phyloP scores from a whole-genome alignment of 768 basidiomycete species.

The Termitomyces sp. region DNA sequence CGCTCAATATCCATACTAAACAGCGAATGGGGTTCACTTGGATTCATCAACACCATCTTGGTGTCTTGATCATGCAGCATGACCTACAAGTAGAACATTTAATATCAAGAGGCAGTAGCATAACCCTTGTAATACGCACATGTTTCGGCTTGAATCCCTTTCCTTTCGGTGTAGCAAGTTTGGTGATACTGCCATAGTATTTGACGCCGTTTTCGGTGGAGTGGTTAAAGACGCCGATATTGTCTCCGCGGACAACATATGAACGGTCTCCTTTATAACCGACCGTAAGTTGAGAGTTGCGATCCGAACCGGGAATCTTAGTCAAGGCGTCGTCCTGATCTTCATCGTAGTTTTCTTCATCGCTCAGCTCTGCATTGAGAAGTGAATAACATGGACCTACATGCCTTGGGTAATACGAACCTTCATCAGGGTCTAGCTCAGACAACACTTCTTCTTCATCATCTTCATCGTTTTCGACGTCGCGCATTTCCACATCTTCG shows the following conservation, averaged over 20 bases:
- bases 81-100: constrained; percentile 45
- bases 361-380: constrained; percentile 35
- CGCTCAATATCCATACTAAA: constrained; percentile 91
- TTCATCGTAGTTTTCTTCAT: constrained; percentile 43
- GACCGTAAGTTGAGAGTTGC: constrained; percentile 87
- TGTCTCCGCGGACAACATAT: constrained; percentile 88
- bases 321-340: constrained; percentile 27
- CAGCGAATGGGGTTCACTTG: constrained; percentile 73
- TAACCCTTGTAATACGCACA: constrained; percentile 36
- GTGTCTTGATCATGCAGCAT: constrained; percentile 97
- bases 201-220: constrained; percentile 67
- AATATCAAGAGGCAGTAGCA: constrained; percentile 6
- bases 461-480: constrained; percentile 68
- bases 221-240: constrained; percentile 88
- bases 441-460: constrained; percentile 76
- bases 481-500: constrained; percentile 89
- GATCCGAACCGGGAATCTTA: constrained; percentile 49
- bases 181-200: constrained; percentile 84
- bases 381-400: background rate
- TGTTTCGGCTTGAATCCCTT: constrained; percentile 83
- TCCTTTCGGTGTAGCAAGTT: constrained; percentile 75
- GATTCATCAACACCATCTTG: constrained; percentile 92
- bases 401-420: constrained; percentile 27
- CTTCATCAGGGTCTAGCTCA: constrained; percentile 63
- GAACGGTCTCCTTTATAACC: constrained; percentile 96